Percentiles rank a stretch among this genome's conserved stretches.
Conservation (phyloP, 176 grass and related monocot genomes). For the Eleusine coracana region DNA sequence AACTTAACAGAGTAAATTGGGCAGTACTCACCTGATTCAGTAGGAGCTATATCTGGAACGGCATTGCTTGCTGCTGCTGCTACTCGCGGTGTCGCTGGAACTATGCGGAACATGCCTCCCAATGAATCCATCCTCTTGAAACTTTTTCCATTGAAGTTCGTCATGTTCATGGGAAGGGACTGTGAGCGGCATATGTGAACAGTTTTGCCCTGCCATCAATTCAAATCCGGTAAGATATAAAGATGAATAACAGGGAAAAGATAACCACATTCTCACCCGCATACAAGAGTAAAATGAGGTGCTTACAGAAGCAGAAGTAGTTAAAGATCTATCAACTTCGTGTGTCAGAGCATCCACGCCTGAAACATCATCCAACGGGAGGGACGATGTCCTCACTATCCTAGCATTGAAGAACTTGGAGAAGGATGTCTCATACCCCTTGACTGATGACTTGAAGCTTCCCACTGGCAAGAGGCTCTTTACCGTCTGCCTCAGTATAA, state of each 20-base stretch:
- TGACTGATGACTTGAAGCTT: slow-evolving; percentile 66
- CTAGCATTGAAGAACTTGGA: slow-evolving; percentile 57
- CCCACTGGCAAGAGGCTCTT: slow-evolving; percentile 58
- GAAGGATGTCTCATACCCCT: slow-evolving; percentile 51
- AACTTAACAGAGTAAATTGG: not conserved
- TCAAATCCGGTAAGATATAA: not conserved
- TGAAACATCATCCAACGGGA: slow-evolving; percentile 26
- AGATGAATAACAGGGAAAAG: not conserved
- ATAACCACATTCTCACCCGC: too few species aligned
- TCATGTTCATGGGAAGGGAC: slow-evolving; percentile 76
- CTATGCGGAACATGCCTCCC: slow-evolving; percentile 71
- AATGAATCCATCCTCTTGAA: slow-evolving; percentile 89
- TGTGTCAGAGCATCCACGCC: slow-evolving; percentile 20
- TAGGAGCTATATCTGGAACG: slow-evolving; percentile 43
- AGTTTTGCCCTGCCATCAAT: slow-evolving; percentile 37
- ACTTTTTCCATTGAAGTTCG: slow-evolving; percentile 54
- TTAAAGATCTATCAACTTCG: slow-evolving; percentile 5
- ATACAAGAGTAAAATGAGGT: not conserved
- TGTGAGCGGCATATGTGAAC: slow-evolving; percentile 65
- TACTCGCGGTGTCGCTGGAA: slow-evolving; percentile 50
- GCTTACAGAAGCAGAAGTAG: slow-evolving; percentile 38
- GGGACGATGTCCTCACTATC: slow-evolving; percentile 57
- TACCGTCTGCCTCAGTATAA: slow-evolving; percentile 48
- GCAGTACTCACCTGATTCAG: slow-evolving; percentile 51
- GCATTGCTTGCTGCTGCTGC: slow-evolving; percentile 19